phyloP scores from a whole-genome alignment of 2,329 filamentous ascomycete genomes.

The Juglanconis oblonga region DNA sequence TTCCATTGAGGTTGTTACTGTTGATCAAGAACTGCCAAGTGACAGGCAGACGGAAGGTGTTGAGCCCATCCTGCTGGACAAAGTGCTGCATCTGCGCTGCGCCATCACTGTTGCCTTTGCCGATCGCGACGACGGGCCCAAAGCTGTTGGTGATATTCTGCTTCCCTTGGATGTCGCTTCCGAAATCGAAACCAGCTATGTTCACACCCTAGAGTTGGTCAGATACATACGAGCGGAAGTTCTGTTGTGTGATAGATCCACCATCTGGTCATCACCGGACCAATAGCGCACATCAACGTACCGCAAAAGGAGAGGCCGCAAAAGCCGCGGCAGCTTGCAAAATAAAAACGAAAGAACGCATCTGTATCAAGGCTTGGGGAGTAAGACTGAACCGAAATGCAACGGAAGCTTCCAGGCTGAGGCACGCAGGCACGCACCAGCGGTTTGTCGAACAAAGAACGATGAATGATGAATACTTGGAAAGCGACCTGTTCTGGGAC shows the following conservation, averaged over 20 bases:
- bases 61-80: slow-evolving; percentile 48
- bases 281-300: not conserved
- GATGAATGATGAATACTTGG: too few species aligned
- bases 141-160: slow-evolving; percentile 30
- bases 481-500: not conserved
- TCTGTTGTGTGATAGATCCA: not conserved
- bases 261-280: not conserved
- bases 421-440: not conserved
- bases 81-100: slow-evolving; percentile 57
- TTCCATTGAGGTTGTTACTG: slow-evolving; percentile 47
- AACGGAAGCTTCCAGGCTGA: not conserved
- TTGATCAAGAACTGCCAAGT: slow-evolving; percentile 60
- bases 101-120: slow-evolving; percentile 30
- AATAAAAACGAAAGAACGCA: not conserved
- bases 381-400: not conserved
- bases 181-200: slow-evolving; percentile 48
- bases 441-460: not conserved
- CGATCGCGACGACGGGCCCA: slow-evolving; percentile 29
- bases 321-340: not conserved
- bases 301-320: slow-evolving; percentile 7
- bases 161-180: slow-evolving; percentile 39
- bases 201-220: slow-evolving; percentile 31
- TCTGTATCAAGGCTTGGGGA: not conserved
- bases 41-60: slow-evolving; percentile 50
- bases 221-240: not conserved